A percentile compares a stretch with the other conserved stretches of the same genome.
Evolutionary conservation across 2,329 filamentous ascomycete genomes (phyloP).

Genomic region (Microcyclospora pomicola): DNA sequence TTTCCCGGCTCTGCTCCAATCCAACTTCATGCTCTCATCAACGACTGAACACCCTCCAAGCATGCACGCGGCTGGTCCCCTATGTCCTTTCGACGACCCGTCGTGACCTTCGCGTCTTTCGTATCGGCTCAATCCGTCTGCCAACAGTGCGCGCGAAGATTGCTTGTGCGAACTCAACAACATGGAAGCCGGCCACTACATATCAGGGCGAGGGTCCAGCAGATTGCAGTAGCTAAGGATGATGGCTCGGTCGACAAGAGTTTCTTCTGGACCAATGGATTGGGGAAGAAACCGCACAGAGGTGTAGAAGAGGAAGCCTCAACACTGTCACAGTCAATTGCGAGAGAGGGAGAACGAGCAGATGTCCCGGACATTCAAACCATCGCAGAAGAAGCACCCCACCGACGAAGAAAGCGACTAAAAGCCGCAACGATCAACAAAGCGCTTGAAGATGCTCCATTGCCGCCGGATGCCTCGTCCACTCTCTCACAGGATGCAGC

Average conservation of each 20-base stretch:
- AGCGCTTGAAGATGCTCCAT: slow-evolving; percentile 10
- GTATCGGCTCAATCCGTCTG: slow-evolving; percentile 12
- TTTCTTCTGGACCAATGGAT: slow-evolving; percentile 23
- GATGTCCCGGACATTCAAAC: not conserved
- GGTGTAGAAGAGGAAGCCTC: not conserved
- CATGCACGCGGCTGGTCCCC: not conserved
- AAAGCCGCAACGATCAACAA: slow-evolving; percentile 14
- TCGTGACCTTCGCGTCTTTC: slow-evolving; percentile 4
- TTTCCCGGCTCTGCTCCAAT: too few species aligned
- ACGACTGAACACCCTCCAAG: too few species aligned
- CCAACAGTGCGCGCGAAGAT: slow-evolving; percentile 14
- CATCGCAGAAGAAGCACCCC: slow-evolving; percentile 15
- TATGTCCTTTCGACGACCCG: slow-evolving; percentile 8
- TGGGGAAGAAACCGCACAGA: not conserved
- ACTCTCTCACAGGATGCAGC: slow-evolving; percentile 45
- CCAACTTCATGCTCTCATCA: too few species aligned
- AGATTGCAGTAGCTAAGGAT: slow-evolving; percentile 10
- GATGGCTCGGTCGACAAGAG: slow-evolving; percentile 17
- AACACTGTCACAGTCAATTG: not conserved
- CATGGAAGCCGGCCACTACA: slow-evolving; percentile 8
- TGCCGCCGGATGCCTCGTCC: slow-evolving; percentile 48
- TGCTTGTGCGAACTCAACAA: slow-evolving; percentile 9
- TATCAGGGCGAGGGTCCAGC: slow-evolving; percentile 8
- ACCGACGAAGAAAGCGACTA: slow-evolving; percentile 22
- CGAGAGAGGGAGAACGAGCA: not conserved